Conservation (phyloP, 345 rosid genomes). For the Brassica nigra region DNA sequence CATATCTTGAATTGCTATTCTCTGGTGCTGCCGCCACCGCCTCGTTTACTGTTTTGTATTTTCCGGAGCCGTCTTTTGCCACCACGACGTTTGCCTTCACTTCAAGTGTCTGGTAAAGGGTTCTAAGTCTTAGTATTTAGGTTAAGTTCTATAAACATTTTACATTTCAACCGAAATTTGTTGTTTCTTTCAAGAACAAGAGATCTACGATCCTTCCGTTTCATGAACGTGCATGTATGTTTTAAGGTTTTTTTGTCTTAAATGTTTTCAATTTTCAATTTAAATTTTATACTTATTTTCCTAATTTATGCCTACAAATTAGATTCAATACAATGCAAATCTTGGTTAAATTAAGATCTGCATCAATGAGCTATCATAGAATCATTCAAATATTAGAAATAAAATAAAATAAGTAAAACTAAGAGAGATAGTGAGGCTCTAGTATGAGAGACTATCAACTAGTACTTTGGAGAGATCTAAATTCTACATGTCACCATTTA, state of each 20-base stretch:
- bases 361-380: neutral
- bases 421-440: neutral
- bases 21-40: constrained; percentile 72
- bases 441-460: neutral
- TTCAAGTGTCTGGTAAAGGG: constrained; percentile 19
- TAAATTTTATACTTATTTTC: neutral
- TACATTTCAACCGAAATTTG: neutral
- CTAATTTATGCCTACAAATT: neutral
- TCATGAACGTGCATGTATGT: neutral
- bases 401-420: neutral
- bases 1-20: constrained; percentile 51
- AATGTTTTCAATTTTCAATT: neutral
- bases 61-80: constrained; percentile 76
- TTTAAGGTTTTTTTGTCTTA: neutral
- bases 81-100: constrained; percentile 64
- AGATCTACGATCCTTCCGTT: neutral
- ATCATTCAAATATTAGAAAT: neutral
- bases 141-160: neutral
- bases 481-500: neutral
- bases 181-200: neutral
- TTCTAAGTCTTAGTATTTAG: neutral
- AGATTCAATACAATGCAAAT: neutral
- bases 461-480: neutral
- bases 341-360: neutral
- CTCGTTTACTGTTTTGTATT: constrained; percentile 66